These are phyloP conservation scores for Panellus pusillus DNA, from an alignment of 768 basidiomycete species.

Conservation along the genomic window DNA sequence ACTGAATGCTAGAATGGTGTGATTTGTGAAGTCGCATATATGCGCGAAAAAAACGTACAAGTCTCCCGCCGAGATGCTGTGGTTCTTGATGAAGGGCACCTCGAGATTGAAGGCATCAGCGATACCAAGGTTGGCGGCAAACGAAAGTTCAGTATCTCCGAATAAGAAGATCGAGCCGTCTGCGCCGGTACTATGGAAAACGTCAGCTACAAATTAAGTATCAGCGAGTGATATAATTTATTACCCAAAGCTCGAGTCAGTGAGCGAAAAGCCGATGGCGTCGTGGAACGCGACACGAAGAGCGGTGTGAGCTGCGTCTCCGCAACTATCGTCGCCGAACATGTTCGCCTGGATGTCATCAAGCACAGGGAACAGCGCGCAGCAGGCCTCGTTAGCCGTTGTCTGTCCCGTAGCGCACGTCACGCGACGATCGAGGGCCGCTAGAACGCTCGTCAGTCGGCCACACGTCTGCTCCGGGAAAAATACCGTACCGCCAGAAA, in stretches of 20 bases:
- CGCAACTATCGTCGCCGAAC: background rate
- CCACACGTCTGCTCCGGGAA: background rate
- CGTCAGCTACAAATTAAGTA: background rate
- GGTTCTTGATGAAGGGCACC: slow-evolving; percentile 22
- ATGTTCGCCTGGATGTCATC: slow-evolving; percentile 4
- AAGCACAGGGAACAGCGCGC: slow-evolving; percentile 15
- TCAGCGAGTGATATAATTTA: background rate
- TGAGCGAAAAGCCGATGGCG: slow-evolving; percentile 9
- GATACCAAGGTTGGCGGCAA: slow-evolving; percentile 30
- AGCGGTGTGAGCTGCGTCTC: slow-evolving; percentile 1
- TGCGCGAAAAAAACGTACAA: slow-evolving; percentile 22
- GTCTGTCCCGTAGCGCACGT: slow-evolving; percentile 14
- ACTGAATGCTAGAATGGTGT: slow-evolving; percentile 25
- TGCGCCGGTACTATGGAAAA: slow-evolving; percentile 6
- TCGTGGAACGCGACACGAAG: slow-evolving; percentile 9
- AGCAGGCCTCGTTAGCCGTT: slow-evolving; percentile 19
- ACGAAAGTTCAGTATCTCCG: slow-evolving; percentile 29
- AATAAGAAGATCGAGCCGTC: slow-evolving; percentile 39
- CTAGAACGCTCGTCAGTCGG: background rate
- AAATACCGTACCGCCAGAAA: background rate
- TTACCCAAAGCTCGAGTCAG: background rate
- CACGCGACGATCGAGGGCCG: slow-evolving; percentile 1
- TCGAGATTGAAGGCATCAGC: slow-evolving; percentile 28
- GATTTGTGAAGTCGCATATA: background rate
- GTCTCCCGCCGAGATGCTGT: slow-evolving; percentile 28